Evolutionary conservation across 1,284 basidiomycete species (phyloP).

Genomic region (Agroathelia rolfsii): DNA sequence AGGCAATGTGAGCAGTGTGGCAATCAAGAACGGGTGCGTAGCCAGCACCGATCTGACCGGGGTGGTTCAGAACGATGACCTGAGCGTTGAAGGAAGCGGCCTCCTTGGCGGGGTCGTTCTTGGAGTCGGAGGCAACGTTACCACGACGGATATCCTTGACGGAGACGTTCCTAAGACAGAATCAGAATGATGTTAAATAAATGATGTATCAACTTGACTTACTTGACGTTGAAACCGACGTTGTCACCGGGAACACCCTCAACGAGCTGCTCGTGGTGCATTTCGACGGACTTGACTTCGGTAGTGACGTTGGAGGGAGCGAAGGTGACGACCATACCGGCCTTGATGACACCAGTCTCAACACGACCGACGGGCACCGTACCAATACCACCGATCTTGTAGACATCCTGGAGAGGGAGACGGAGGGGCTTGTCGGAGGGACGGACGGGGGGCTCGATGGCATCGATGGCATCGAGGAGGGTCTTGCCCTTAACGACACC

Average conservation of each 20-base stretch:
- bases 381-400: conserved; percentile 99
- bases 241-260: conserved; percentile 98
- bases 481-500: conserved; percentile 96
- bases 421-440: conserved; percentile 99
- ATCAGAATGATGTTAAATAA: conserved; percentile 8
- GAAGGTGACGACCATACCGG: conserved; percentile 98
- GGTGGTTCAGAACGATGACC: conserved; percentile 99
- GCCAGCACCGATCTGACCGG: conserved; percentile 97
- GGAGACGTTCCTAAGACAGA: conserved; percentile 83
- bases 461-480: conserved; percentile 98
- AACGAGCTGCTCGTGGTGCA: conserved; percentile 99
- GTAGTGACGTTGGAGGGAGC: conserved; percentile 98
- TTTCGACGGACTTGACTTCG: conserved; percentile 99
- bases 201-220: conserved; percentile 18
- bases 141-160: conserved; percentile 99
- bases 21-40: conserved; percentile 99
- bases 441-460: conserved; percentile 94
- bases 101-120: conserved; percentile 99
- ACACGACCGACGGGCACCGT: conserved; percentile 99
- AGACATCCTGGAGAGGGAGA: conserved; percentile 99
- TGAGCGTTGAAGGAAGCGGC: conserved; percentile 99
- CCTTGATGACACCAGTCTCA: conserved; percentile 99
- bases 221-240: conserved; percentile 98
- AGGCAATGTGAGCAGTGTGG: conserved; percentile 99
- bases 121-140: conserved; percentile 98